These are phyloP conservation scores for Apiotrichum siamense DNA, from an alignment of 1,284 basidiomycete genomes.

Conservation along the genomic window DNA sequence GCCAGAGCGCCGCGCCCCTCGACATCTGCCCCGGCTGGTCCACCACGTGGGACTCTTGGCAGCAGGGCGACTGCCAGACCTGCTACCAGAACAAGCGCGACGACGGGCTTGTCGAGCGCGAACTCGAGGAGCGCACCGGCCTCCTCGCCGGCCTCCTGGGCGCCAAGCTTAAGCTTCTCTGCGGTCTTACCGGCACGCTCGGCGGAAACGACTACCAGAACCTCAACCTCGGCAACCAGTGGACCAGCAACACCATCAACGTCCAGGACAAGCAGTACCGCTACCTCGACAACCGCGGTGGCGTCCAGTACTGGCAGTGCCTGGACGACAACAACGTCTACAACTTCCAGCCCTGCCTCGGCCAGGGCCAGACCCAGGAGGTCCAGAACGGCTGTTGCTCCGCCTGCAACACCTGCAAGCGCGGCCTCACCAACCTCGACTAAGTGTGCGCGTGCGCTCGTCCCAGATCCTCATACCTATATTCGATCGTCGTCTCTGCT, in stretches of 20 bases:
- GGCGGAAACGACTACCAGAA: neutral
- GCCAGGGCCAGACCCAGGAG: neutral
- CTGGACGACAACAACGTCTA: neutral
- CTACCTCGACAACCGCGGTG: neutral
- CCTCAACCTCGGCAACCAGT: neutral
- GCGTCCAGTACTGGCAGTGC: neutral
- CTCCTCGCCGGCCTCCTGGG: neutral
- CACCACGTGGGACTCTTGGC: too few species aligned
- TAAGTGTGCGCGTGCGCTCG: too few species aligned
- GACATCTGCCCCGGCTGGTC: too few species aligned
- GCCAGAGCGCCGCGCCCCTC: too few species aligned
- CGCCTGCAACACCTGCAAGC: neutral
- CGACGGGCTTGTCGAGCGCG: neutral
- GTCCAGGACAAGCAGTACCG: neutral
- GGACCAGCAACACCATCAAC: neutral
- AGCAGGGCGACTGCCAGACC: neutral
- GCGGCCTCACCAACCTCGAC: neutral
- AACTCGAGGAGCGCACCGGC: neutral
- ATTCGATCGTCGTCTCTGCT: too few species aligned
- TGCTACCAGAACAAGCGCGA: neutral
- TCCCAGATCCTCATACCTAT: too few species aligned
- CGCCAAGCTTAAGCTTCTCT: neutral
- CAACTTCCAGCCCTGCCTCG: neutral
- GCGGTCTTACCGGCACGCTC: neutral
- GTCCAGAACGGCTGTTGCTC: neutral